phyloP scores from a whole-genome alignment of 1,139 yeast species.

The Kodamaea alishanica region DNA sequence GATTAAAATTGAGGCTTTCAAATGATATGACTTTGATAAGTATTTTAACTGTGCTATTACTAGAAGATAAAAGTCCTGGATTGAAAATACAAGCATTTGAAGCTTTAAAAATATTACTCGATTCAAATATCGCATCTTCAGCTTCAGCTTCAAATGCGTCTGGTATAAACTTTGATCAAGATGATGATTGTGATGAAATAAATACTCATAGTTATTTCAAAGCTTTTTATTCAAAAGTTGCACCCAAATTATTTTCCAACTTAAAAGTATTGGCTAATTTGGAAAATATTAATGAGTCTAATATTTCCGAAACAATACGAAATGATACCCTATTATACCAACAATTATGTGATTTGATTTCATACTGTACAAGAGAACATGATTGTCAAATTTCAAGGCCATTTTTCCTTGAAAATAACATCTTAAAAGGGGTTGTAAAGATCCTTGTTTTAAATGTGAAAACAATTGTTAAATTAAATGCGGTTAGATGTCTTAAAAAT shows the following conservation, averaged over 20 bases:
- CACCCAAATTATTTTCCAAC: conserved; percentile 54
- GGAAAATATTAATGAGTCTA: conserved; percentile 11
- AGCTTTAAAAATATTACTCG: conserved; percentile 70
- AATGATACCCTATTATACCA: conserved; percentile 48
- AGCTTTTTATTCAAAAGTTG: conserved; percentile 61
- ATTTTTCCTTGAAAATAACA: conserved; percentile 55
- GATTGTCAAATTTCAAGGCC: conserved; percentile 52
- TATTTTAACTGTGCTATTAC: conserved; percentile 58
- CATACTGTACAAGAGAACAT: conserved; percentile 65
- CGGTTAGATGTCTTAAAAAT: conserved; percentile 59
- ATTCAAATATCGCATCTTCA: conserved; percentile 44
- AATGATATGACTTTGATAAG: conserved; percentile 61
- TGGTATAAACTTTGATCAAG: conserved; percentile 8
- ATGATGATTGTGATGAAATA: conserved; percentile 32
- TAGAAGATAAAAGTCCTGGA: conserved; percentile 66
- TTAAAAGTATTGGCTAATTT: conserved; percentile 32
- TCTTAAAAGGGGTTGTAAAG: conserved; percentile 51
- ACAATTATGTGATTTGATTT: conserved; percentile 64
- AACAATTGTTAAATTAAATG: conserved; percentile 59
- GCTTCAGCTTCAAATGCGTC: conserved; percentile 10
- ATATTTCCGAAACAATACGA: conserved; percentile 13
- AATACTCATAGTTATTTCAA: conserved; percentile 52
- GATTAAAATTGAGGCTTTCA: conserved; percentile 34
- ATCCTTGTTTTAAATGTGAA: conserved; percentile 37
- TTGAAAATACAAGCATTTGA: conserved; percentile 79